Evolutionary conservation across 305 asterid species (phyloP), one percentile per base, ranked within the genome.

Genomic region (Fraxinus greggii): DNA sequence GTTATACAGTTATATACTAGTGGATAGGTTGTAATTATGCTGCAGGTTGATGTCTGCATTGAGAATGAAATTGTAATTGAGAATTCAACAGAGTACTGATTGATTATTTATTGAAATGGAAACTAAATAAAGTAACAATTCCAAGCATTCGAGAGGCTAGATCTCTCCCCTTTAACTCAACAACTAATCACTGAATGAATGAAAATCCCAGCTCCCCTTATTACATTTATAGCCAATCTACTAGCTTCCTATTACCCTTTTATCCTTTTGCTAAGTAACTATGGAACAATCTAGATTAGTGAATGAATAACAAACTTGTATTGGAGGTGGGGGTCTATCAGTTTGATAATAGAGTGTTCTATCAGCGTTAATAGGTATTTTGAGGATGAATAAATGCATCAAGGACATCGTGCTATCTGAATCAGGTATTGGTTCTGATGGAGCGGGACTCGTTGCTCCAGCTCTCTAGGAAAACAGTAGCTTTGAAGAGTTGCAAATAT

Each of bases 401-500:
- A 91, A 87, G 72, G 92, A 88, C 77, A 84, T 95, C 28, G 86
- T 80, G 84, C 40, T 92, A 24, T 86, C 91, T 1, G 95, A 92
- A 84, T 93, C 98, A 13, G 81, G 93, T 1, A 89, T 95, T 42
- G 97, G 98, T 1, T 40, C 93, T 0, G 72, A 82, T 35, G 98
- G 97, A 45, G 96, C 94, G 28, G 48, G 75, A 0, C 2, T 83
- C 13, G 35, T 94, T 7, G 97, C 97, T 51, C 84, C 93, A 5
- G 94, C 94, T 77, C 90, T 93, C 0, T 86, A 63, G 87, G 89
- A 83, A 1, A 94, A 94, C 51, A 80, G 78, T 4, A 78, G 79
- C 84, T 84, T 94, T 72, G 93, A 93, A 72, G 95, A 90, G 79
- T 81, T 94, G 85, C 94, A 90, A 36, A 38, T 38, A 89, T 93